Evolutionary conservation across 1,284 basidiomycete species (phyloP).

Genomic region (Pholiota adiposa): DNA sequence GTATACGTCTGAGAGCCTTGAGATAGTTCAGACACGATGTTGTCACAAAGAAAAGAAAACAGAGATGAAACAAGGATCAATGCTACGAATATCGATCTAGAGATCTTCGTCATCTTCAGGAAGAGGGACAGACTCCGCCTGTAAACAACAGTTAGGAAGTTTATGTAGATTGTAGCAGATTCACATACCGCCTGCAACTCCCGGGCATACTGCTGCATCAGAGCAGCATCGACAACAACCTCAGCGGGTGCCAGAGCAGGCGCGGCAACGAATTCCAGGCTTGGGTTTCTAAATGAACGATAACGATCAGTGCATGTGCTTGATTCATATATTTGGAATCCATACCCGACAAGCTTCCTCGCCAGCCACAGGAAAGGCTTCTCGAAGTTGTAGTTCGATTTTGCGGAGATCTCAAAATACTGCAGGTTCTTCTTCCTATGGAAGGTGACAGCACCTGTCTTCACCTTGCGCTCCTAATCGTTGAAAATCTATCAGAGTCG

Average conservation of each 20-base stretch:
- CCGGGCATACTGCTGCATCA: conserved; percentile 86
- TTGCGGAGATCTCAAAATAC: conserved; percentile 99
- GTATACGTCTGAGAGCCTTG: conserved; percentile 19
- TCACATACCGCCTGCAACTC: conserved; percentile 73
- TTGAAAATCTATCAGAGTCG: conserved; percentile 9
- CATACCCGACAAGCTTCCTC: conserved; percentile 95
- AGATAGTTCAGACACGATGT: conserved; percentile 30
- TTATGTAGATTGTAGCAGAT: not conserved
- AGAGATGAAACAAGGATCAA: conserved; percentile 17
- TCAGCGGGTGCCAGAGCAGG: conserved; percentile 96
- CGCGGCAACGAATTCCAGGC: conserved; percentile 95
- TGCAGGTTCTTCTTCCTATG: conserved; percentile 99
- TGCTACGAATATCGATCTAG: conserved; percentile 35
- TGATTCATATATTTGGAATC: conserved; percentile 18
- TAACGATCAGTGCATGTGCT: conserved; percentile 5
- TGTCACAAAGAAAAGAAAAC: conserved; percentile 27
- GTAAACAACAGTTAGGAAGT: conserved; percentile 1
- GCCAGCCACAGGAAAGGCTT: conserved; percentile 99
- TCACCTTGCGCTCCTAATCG: conserved; percentile 96
- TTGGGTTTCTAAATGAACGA: conserved; percentile 67
- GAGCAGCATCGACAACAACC: conserved; percentile 79
- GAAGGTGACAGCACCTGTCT: conserved; percentile 98
- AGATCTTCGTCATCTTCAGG: conserved; percentile 83
- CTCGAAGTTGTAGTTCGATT: conserved; percentile 99
- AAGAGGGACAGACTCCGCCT: conserved; percentile 78